A percentile compares a stretch with the other conserved stretches of the same genome.
These are phyloP conservation scores for Leptographium flavum DNA, from an alignment of 2,329 filamentous ascomycete genomes.

Conservation along the genomic window DNA sequence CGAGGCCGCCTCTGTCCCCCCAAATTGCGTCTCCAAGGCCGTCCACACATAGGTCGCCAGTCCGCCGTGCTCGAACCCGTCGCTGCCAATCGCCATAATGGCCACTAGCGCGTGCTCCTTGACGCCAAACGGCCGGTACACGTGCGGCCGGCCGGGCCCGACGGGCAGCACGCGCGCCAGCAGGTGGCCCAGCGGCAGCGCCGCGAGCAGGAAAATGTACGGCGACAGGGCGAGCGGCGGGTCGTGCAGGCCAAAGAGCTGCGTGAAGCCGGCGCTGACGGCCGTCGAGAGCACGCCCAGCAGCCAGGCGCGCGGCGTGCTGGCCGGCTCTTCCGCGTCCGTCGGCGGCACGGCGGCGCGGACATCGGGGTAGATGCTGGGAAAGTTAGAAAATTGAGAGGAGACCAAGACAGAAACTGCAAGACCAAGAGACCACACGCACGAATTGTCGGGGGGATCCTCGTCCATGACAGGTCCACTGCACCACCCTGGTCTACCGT, in stretches of 20 bases:
- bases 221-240: background rate
- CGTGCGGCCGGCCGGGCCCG: too few species aligned
- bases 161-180: slow-evolving; percentile 43
- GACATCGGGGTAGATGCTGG: background rate
- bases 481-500: background rate
- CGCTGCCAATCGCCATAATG: slow-evolving; percentile 43
- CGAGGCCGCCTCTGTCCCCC: slow-evolving; percentile 20
- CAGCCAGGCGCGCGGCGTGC: background rate
- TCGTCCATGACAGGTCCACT: background rate
- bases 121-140: slow-evolving; percentile 39
- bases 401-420: background rate
- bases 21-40: slow-evolving; percentile 33
- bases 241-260: background rate
- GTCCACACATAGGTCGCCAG: slow-evolving; percentile 34
- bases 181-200: slow-evolving; percentile 43
- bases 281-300: background rate
- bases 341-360: slow-evolving; percentile 39
- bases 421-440: background rate
- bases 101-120: slow-evolving; percentile 46
- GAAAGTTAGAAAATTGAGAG: background rate
- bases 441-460: background rate
- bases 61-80: slow-evolving; percentile 24
- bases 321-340: background rate
- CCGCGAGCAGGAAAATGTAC: slow-evolving; percentile 25
- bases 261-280: background rate